phyloP scores from a whole-genome alignment of 495 filamentous ascomycete species.

The Aspergillus kassunensis region DNA sequence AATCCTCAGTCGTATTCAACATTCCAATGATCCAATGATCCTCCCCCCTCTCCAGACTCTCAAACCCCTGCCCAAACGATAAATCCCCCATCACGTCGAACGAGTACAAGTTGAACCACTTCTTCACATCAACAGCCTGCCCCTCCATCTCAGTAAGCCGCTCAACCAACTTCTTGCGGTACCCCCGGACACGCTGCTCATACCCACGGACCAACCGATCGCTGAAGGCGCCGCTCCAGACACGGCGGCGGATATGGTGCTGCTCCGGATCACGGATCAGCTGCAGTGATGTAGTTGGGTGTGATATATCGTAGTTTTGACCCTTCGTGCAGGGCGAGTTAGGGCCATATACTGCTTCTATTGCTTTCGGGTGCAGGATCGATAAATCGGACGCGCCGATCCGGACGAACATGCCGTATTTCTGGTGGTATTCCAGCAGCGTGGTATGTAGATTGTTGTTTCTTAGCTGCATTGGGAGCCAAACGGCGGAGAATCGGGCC shows the following conservation, averaged over 20 bases:
- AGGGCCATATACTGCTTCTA: slow-evolving; percentile 29
- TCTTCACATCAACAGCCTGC: slow-evolving; percentile 23
- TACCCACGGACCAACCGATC: slow-evolving; percentile 29
- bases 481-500: slow-evolving; percentile 26
- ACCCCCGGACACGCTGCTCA: slow-evolving; percentile 23
- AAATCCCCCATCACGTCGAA: slow-evolving; percentile 52
- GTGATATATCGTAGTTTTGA: slow-evolving; percentile 33
- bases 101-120: slow-evolving; percentile 43
- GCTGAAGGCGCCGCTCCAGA: slow-evolving; percentile 35
- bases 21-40: slow-evolving; percentile 29
- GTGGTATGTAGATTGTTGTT: slow-evolving; percentile 1
- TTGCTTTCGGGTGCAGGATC: slow-evolving; percentile 17
- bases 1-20: slow-evolving; percentile 21
- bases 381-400: slow-evolving; percentile 6
- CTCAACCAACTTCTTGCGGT: slow-evolving; percentile 19
- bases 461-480: not conserved
- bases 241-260: slow-evolving; percentile 33
- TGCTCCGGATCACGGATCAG: slow-evolving; percentile 25
- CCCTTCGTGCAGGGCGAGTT: slow-evolving; percentile 31
- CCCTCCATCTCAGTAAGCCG: slow-evolving; percentile 14
- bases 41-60: slow-evolving; percentile 32
- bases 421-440: not conserved
- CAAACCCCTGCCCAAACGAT: slow-evolving; percentile 43
- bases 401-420: not conserved
- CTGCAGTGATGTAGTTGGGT: slow-evolving; percentile 30